Conservation (phyloP, 2,329 filamentous ascomycete genomes). For the Moelleriella libera region DNA sequence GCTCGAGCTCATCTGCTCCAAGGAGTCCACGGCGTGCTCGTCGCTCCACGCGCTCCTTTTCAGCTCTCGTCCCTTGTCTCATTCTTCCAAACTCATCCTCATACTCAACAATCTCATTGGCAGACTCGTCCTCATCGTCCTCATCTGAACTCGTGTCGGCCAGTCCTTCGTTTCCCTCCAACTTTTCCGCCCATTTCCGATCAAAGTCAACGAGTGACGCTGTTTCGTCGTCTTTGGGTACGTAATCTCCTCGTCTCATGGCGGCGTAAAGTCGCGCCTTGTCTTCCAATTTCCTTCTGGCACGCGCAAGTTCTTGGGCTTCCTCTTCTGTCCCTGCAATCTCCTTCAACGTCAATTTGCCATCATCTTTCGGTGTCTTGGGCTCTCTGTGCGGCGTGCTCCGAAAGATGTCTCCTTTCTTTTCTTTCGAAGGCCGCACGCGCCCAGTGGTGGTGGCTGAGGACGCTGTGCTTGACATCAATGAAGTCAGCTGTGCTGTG, state of each 20-base stretch:
- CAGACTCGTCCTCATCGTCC: conserved; percentile 21
- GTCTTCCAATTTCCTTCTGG: conserved; percentile 72
- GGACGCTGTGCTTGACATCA: conserved; percentile 47
- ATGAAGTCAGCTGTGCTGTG: conserved; percentile 70
- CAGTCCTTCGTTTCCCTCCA: conserved; percentile 45
- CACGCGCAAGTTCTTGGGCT: conserved; percentile 53
- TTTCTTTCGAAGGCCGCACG: conserved; percentile 29
- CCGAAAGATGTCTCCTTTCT: conserved; percentile 32
- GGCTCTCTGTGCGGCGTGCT: conserved; percentile 12
- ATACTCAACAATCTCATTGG: conserved; percentile 64
- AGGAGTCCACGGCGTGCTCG: conserved; percentile 33
- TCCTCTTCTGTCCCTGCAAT: conserved; percentile 44
- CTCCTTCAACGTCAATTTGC: conserved; percentile 36
- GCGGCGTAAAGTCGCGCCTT: conserved; percentile 81
- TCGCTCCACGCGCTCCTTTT: conserved; percentile 50
- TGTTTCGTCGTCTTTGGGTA: conserved; percentile 49
- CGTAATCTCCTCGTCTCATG: conserved; percentile 79
- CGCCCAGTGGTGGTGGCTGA: conserved; percentile 25
- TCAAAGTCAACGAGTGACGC: conserved; percentile 83
- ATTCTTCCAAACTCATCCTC: conserved; percentile 87
- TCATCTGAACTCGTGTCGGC: conserved; percentile 26
- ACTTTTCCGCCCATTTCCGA: conserved; percentile 75
- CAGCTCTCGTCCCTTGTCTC: conserved; percentile 54
- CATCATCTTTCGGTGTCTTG: conserved; percentile 31
- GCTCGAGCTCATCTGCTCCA: conserved; percentile 47